Conservation (phyloP, 164 flowering plant genomes). For the Umbellularia californica region DNA sequence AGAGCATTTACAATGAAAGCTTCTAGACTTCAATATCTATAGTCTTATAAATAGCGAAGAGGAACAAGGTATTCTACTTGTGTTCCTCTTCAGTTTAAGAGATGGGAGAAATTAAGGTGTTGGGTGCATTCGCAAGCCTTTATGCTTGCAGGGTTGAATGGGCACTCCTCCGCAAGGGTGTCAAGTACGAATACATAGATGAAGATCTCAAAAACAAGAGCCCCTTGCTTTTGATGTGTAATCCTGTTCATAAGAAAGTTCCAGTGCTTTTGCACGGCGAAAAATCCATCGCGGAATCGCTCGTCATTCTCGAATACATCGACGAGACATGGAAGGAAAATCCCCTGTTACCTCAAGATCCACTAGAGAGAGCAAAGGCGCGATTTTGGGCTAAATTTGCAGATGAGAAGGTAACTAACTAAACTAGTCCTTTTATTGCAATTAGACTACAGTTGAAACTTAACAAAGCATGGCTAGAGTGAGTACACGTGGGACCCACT, state of each 20-base stretch:
- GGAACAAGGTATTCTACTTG: no score
- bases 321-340: constrained; percentile 3
- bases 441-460: no score
- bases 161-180: constrained; percentile 30
- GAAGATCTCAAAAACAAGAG: constrained; percentile 28
- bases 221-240: constrained; percentile 14
- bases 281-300: constrained; percentile 5
- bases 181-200: constrained; percentile 20
- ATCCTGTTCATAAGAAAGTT: constrained; percentile 11
- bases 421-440: not conserved
- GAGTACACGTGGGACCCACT: no score
- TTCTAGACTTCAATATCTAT: no score
- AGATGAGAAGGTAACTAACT: constrained; percentile 2
- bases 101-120: constrained; percentile 14
- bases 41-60: no score
- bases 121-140: constrained; percentile 16
- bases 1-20: no score
- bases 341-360: constrained; percentile 23
- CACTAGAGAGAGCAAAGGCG: constrained; percentile 15
- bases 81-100: not conserved
- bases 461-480: no score
- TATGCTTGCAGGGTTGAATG: constrained; percentile 15
- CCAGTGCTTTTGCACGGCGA: constrained; percentile 12
- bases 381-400: constrained; percentile 26
- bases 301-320: constrained; percentile 11